phyloP scores from a whole-genome alignment of 2,329 filamentous ascomycete genomes.

The Ascochyta fabae region DNA sequence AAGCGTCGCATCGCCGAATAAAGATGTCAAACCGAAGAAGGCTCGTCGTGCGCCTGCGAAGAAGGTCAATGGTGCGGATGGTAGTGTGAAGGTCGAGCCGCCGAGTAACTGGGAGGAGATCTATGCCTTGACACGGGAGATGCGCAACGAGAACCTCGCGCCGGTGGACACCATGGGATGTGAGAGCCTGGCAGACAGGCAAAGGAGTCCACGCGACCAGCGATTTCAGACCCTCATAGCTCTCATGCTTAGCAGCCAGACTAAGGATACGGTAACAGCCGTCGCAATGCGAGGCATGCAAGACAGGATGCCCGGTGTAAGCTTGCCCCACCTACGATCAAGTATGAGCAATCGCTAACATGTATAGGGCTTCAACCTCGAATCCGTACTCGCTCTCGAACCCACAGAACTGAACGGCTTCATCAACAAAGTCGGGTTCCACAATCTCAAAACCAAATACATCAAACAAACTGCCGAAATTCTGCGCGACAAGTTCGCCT shows the following conservation, averaged over 20 bases:
- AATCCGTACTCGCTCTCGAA: conserved; percentile 76
- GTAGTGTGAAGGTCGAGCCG: conserved; percentile 59
- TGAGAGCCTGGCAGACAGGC: conserved; percentile 71
- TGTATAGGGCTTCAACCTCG: conserved; percentile 68
- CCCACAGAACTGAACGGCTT: conserved; percentile 72
- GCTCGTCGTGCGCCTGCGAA: conserved; percentile 48
- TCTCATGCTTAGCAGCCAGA: conserved; percentile 91
- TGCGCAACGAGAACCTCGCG: conserved; percentile 75
- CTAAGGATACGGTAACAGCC: conserved; percentile 89
- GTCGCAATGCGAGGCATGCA: conserved; percentile 82
- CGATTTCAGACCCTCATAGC: conserved; percentile 87
- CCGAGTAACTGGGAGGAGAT: conserved; percentile 85
- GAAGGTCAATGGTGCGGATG: conserved; percentile 38
- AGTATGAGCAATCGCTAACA: conserved; percentile 13
- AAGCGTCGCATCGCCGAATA: conserved; percentile 33
- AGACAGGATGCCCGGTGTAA: conserved; percentile 67
- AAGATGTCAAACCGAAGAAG: conserved; percentile 38
- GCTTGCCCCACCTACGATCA: background rate
- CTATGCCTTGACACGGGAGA: conserved; percentile 77
- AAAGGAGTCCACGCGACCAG: conserved; percentile 61
- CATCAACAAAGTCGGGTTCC: conserved; percentile 87
- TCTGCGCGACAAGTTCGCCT: conserved; percentile 70
- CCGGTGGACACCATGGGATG: conserved; percentile 99
- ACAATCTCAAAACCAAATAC: conserved; percentile 90
- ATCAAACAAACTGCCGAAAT: conserved; percentile 78